Percentiles rank a stretch among this genome's conserved stretches.
Evolutionary conservation across 1,139 yeast genomes (phyloP).

Genomic region (Yamadazyma membranifaciens): DNA sequence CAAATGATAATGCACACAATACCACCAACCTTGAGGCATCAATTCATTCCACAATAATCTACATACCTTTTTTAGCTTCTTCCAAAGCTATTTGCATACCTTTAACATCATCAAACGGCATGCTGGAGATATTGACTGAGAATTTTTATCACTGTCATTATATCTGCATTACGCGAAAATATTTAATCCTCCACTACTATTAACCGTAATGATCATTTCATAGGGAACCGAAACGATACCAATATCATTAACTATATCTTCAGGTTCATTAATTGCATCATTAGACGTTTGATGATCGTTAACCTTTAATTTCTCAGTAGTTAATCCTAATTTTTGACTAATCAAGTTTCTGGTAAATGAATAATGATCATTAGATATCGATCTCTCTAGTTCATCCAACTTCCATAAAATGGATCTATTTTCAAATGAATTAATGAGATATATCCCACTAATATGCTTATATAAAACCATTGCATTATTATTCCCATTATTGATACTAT

Average conservation of each 20-base stretch:
- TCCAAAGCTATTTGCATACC: constrained; percentile 72
- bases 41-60: neutral
- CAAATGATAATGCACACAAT: no score
- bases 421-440: constrained; percentile 26
- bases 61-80: constrained; percentile 63
- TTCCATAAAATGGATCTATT: constrained; percentile 36
- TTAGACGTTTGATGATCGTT: constrained; percentile 3
- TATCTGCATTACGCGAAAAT: constrained; percentile 21
- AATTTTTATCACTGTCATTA: neutral
- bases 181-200: constrained; percentile 59
- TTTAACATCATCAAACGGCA: constrained; percentile 58
- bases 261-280: constrained; percentile 5
- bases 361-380: constrained; percentile 19
- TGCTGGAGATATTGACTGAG: constrained; percentile 12
- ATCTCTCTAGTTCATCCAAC: constrained; percentile 22
- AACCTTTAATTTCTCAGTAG: constrained; percentile 6
- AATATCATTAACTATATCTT: constrained; percentile 51
- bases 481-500: neutral
- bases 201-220: constrained; percentile 62
- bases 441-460: constrained; percentile 9
- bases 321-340: constrained; percentile 9
- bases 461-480: constrained; percentile 6
- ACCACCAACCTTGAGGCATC: neutral
- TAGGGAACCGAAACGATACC: constrained; percentile 49
- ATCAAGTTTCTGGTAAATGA: constrained; percentile 14